phyloP scores from a whole-genome alignment of 495 filamentous ascomycete species.

The Massariosphaeria phaeospora region DNA sequence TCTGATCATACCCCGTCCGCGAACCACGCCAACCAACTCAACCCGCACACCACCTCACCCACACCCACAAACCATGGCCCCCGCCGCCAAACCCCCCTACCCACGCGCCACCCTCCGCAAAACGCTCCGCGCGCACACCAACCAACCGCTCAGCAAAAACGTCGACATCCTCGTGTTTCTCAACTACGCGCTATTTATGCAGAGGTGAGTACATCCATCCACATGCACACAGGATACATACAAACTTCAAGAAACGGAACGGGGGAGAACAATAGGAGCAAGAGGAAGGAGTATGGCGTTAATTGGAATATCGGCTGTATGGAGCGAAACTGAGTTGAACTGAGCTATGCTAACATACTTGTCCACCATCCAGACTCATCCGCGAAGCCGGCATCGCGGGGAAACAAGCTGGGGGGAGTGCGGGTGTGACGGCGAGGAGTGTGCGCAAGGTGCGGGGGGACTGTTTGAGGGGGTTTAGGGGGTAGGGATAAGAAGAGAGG shows the following conservation, averaged over 20 bases:
- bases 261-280: background rate
- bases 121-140: conserved; percentile 83
- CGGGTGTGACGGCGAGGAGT: conserved; percentile 63
- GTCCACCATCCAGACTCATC: conserved; percentile 60
- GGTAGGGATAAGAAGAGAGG: background rate
- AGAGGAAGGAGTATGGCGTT: background rate
- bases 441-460: conserved; percentile 46
- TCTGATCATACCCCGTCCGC: no score
- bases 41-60: no score
- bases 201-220: conserved; percentile 55
- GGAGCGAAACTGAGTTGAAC: no score
- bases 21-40: no score
- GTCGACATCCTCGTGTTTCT: conserved; percentile 84
- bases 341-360: no score
- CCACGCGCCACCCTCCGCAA: conserved; percentile 80
- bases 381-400: conserved; percentile 75
- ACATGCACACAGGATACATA: background rate
- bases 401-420: conserved; percentile 68
- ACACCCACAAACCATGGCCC: no score
- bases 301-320: no score
- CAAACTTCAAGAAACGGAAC: background rate
- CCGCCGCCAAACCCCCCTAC: no score
- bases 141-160: conserved; percentile 74
- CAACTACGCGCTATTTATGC: conserved; percentile 85
- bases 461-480: conserved; percentile 46